Evolutionary conservation across 345 rosid species (phyloP).

Genomic region (Boechera retrofracta): DNA sequence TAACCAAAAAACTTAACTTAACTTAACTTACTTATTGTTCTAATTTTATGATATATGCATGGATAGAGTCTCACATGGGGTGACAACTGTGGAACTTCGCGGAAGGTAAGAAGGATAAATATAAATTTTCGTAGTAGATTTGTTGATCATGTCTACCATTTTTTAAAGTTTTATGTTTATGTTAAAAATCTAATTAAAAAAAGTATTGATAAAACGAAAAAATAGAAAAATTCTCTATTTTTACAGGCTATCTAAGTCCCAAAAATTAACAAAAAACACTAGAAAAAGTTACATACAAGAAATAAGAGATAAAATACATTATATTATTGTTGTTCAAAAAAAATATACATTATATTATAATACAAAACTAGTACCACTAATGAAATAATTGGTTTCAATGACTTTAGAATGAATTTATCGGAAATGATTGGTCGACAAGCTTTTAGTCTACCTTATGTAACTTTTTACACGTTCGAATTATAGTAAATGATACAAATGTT

Average conservation of each 20-base stretch:
- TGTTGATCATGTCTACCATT: not conserved
- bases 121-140: not conserved
- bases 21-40: not conserved
- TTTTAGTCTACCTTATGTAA: not conserved
- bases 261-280: too few species aligned
- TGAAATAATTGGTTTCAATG: not conserved
- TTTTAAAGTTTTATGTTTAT: not conserved
- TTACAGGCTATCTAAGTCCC: not conserved
- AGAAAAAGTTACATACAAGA: too few species aligned
- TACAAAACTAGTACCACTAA: not conserved
- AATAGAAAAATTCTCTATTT: not conserved
- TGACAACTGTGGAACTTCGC: not conserved
- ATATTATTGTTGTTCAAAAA: not conserved
- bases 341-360: too few species aligned
- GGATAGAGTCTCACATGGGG: constrained; percentile 12
- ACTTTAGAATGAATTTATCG: not conserved
- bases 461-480: not conserved
- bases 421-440: not conserved
- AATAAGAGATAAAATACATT: too few species aligned
- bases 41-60: not conserved
- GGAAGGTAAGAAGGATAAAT: not conserved
- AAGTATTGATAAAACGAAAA: not conserved
- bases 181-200: not conserved
- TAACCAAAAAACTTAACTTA: not conserved
- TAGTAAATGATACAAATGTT: not conserved